Evolutionary conservation across 305 asterid genomes (phyloP), one percentile per base, ranked within the genome.

Genomic region (Nicotiana rustica): DNA sequence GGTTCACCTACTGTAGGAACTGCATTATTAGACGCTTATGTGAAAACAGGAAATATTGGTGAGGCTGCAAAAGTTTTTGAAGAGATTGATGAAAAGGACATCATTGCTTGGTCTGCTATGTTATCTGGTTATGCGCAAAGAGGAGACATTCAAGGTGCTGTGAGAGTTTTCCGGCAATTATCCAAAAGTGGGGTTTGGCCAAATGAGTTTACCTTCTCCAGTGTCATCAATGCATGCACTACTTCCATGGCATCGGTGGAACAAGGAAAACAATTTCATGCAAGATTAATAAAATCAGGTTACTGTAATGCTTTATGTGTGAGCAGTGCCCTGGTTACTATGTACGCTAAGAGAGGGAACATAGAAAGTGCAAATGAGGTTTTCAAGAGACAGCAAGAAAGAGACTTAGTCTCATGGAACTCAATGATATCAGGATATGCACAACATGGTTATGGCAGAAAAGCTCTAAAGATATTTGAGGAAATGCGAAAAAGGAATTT

Each of bases 91-190:
- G 95, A 89, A 81, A 96, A 91, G 88, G 99, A 96, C 84, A 82
- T 96, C 49, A 95, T 96, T 85, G 93, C 97, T 67, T 92, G 99
- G 99, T 96, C 98, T 78, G 98, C 98, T 13, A 94, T 96, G 98
- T 83, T 96, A 84, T 89, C 93, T 83, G 98, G 98, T 77, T 93
- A 91, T 82, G 96, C 95, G 5, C 95, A 92, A 85, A 85, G 83
- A 69, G 92, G 91, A 83, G 91, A 96, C 64, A 86, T 85, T 25
- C 93, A 90, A 71, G 90, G 92, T 41, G 97, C 98, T 52, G 92
- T 91, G 41, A 88, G 77, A 13, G 82, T 91, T 81, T 96, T 91
- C 69, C 33, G 82, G 66, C 90, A 85, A 81, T 71, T 96, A 83
- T 79, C 83, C 29, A 89, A 88, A 86, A 92, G 91, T 67, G 98